Evolutionary conservation across 2,329 filamentous ascomycete species (phyloP).

Genomic region (Sporothrix globosa): DNA sequence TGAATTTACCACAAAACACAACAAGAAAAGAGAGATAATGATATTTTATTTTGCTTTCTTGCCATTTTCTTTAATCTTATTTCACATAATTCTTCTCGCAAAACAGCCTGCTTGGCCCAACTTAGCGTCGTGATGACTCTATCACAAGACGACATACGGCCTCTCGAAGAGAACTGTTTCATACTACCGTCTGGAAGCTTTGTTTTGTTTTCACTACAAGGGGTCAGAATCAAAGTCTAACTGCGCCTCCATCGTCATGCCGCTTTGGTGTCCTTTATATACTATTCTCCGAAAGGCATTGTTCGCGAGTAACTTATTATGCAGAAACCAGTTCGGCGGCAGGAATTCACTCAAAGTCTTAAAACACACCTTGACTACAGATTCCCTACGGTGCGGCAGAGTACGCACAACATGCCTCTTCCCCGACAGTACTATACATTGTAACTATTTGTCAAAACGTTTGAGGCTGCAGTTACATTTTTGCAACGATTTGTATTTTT

Average conservation of each 20-base stretch:
- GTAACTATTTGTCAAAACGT: background rate
- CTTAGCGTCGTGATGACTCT: background rate
- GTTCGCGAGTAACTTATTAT: background rate
- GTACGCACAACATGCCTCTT: background rate
- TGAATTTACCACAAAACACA: background rate
- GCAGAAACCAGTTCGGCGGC: background rate
- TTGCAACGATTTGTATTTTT: slow-evolving; percentile 12
- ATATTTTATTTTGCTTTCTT: background rate
- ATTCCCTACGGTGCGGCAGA: background rate
- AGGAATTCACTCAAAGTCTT: background rate
- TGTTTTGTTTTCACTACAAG: slow-evolving; percentile 6
- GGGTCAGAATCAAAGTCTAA: slow-evolving; percentile 1
- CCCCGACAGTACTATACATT: background rate
- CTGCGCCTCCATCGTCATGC: slow-evolving; percentile 3
- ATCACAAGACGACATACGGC: background rate
- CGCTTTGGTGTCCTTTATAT: background rate
- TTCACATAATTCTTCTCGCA: background rate
- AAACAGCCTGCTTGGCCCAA: background rate
- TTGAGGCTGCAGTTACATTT: slow-evolving; percentile 1
- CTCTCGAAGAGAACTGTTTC: slow-evolving; percentile 1
- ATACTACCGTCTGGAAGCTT: background rate
- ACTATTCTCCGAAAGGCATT: background rate
- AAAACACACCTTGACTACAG: slow-evolving; percentile 1
- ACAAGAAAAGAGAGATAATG: too few species aligned
- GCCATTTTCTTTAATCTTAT: background rate